Conservation (phyloP, 2,329 filamentous ascomycete species). For the Colletotrichum tropicale region DNA sequence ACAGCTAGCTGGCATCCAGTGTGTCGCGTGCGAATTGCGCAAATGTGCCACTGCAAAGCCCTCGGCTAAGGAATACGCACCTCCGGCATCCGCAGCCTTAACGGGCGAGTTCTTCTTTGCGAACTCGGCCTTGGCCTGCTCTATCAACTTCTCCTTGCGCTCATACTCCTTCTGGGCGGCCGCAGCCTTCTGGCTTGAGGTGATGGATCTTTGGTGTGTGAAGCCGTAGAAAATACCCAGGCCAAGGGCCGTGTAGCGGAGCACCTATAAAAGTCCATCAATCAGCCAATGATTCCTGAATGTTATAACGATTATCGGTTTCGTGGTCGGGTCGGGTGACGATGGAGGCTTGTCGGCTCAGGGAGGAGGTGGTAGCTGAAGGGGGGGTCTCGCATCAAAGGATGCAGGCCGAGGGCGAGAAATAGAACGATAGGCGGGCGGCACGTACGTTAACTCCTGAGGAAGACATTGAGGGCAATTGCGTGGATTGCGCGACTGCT, state of each 20-base stretch:
- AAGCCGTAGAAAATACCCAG: constrained; percentile 94
- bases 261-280: constrained; percentile 67
- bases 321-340: neutral
- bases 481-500: constrained; percentile 47
- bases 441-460: constrained; percentile 71
- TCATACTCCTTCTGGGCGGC: constrained; percentile 83
- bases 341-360: constrained; percentile 13
- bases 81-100: constrained; percentile 15
- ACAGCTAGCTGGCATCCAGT: neutral
- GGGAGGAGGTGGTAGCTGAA: constrained; percentile 1
- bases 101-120: constrained; percentile 72
- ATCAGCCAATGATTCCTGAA: constrained; percentile 26
- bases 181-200: constrained; percentile 70
- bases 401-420: neutral
- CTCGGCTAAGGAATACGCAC: neutral
- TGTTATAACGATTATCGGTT: neutral
- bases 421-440: constrained; percentile 22
- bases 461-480: constrained; percentile 62
- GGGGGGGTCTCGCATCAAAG: neutral
- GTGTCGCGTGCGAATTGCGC: neutral
- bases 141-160: constrained; percentile 90
- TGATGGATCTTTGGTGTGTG: constrained; percentile 87
- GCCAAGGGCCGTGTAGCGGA: constrained; percentile 94
- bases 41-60: neutral
- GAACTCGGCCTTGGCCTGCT: constrained; percentile 91